Base-by-base conservation (phyloP, 2,329 filamentous ascomycete genomes). In the Penicillium sp. region DNA sequence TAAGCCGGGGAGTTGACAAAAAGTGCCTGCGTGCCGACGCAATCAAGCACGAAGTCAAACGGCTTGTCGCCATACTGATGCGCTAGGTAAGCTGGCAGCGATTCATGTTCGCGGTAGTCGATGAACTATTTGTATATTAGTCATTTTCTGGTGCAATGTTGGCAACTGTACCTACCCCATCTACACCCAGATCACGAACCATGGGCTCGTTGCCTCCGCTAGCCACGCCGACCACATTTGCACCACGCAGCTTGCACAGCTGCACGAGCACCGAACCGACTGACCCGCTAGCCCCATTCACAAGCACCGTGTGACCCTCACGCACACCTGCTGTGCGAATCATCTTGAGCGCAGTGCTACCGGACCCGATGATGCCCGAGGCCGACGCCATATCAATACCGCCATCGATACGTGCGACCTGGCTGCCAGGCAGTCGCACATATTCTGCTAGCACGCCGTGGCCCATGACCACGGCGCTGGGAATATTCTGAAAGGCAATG, bases 21-120 rank as follows among this genome's bases (percentile, higher is more conserved):
- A 21, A 63, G 62, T 5, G 59, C 51, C 19, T 65, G 62, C 4
- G 62, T 54, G 27, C 62, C 62, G 33, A 63, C 61, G 36, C 61
- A 63, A 44, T 63, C 62, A 16, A 65, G 55, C 29, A 65, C 40
- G 33, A 59, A 63, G 47, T 65, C 62, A 45, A 65, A 63, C 25
- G 55, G 62, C 25, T 48, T 55, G 10, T 59, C 55, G 19, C 53
- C 44, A 47, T 62, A 62, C 15, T 51, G 47, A 15, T 55, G 29
- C 3, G 59, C 57, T 16, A 65, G 41, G 21, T 57, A 60, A 6
- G 27, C 48, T 21, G 61, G 57, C 10, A 62, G 51, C 4, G 29
- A 7, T 21, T 55, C 57, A 51, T 60, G 47, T 27, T 50, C 46
- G 19, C 39, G 53, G 25, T 62, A 60, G 36, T 62, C 54, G 21